Conservation (phyloP, 768 basidiomycete species). For the Trametes cingulata region DNA sequence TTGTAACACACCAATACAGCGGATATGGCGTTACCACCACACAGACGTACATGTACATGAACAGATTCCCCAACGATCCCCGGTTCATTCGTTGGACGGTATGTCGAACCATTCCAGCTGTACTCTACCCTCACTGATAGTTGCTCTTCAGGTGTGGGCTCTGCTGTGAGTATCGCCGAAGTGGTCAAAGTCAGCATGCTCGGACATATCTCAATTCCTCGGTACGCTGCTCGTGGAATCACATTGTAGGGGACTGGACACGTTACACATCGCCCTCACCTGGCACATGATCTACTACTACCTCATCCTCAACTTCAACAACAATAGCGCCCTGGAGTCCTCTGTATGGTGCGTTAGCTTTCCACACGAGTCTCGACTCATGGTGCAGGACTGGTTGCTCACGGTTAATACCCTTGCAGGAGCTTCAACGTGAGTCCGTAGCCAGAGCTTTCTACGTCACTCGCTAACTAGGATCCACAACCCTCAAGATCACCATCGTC, state of each 20-base stretch:
- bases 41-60: too few relatives aligned
- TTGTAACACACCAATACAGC: too few relatives aligned
- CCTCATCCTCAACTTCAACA: conserved; percentile 17
- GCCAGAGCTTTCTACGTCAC: too few relatives aligned
- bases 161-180: neutral
- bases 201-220: too few relatives aligned
- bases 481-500: conserved; percentile 1
- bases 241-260: conserved; percentile 14
- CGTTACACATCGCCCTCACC: conserved; percentile 11
- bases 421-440: conserved; percentile 13
- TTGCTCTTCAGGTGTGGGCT: conserved; percentile 1
- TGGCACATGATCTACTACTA: conserved; percentile 23
- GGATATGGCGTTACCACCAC: too few relatives aligned
- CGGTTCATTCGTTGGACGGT: too few relatives aligned
- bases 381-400: too few relatives aligned
- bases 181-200: neutral
- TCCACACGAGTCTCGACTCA: neutral
- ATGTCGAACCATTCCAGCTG: too few relatives aligned
- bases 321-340: conserved; percentile 1
- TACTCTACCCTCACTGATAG: neutral
- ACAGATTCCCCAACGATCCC: too few relatives aligned
- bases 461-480: too few relatives aligned
- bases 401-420: neutral
- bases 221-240: too few relatives aligned
- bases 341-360: conserved; percentile 11